Evolutionary conservation across 306 rosid genomes (phyloP).

Genomic region (Crotalaria pallida): DNA sequence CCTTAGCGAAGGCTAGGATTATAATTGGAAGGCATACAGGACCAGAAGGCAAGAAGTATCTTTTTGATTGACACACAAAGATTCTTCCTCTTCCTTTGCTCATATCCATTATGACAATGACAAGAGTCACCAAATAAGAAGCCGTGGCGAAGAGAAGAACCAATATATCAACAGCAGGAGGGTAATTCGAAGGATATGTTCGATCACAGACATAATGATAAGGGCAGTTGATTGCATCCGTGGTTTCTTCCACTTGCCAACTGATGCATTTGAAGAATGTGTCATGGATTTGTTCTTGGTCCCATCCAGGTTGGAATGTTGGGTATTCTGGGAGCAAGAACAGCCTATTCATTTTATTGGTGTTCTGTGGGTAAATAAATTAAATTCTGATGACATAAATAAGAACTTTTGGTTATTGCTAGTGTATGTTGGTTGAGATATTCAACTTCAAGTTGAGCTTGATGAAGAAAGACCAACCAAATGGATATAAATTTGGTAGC

Average conservation of each 20-base stretch:
- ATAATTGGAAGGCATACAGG: slow-evolving; percentile 74
- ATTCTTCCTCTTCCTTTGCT: slow-evolving; percentile 22
- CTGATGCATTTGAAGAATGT: slow-evolving; percentile 79
- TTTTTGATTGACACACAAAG: slow-evolving; percentile 26
- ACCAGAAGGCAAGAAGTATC: slow-evolving; percentile 64
- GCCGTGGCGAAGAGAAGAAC: slow-evolving; percentile 45
- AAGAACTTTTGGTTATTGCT: slow-evolving; percentile 16
- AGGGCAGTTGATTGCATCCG: slow-evolving; percentile 70
- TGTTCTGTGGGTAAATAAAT: not conserved
- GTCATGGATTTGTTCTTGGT: slow-evolving; percentile 29
- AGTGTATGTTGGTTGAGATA: slow-evolving; percentile 53
- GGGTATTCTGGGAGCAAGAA: slow-evolving; percentile 39
- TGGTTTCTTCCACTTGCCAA: slow-evolving; percentile 88
- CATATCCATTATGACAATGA: slow-evolving; percentile 40
- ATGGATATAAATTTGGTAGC: slow-evolving; percentile 18
- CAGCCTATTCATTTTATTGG: slow-evolving; percentile 42
- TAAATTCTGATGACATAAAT: slow-evolving; percentile 22
- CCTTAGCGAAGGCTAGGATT: slow-evolving; percentile 66
- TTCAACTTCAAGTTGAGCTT: slow-evolving; percentile 35
- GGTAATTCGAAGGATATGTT: slow-evolving; percentile 57
- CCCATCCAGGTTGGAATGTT: slow-evolving; percentile 46
- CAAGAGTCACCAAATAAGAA: slow-evolving; percentile 62
- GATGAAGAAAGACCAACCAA: slow-evolving; percentile 75
- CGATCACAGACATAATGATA: slow-evolving; percentile 81
- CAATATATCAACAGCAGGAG: slow-evolving; percentile 44